Evolutionary conservation across 2,329 filamentous ascomycete genomes (phyloP), one percentile per base, ranked within the genome.

Genomic region (Aspergillus quadricinctus): DNA sequence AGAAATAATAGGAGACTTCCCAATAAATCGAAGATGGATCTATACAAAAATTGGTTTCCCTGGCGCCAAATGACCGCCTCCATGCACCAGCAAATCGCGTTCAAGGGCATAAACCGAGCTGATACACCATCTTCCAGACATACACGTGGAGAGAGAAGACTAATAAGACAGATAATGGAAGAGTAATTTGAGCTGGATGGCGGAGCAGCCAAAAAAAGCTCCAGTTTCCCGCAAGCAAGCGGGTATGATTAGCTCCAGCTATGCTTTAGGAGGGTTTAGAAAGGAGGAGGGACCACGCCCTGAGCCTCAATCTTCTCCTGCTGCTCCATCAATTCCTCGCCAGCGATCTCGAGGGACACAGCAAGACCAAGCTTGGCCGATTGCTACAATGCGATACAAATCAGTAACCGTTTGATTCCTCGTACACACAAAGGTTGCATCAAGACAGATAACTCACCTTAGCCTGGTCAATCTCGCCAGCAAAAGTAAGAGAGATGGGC

Each of bases 391-490:
- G 56, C 54, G 46, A 58, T 56, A 55, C 31, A 53, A 43, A 23
- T 61, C 52, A 62, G 61, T 61, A 40, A 56, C 52, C 17, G 56
- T 57, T 59, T 56, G 52, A 37, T 9, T 21, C 31, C 25, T 21
- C 28, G 6, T 23, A 48, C 9, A 21, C 17, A 49, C 49, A 19
- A 50, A 28, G 10, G 41, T 25, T 11, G n/a, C 23, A 37, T 43
- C 54, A 49, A 45, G 9, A 35, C 48, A 49, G 35, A 31, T 37
- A 48, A 81, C 90, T 75, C 84, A 97, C 94, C 81, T 92, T 92
- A 68, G 87, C 86, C 78, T 99, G 93, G 77, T 99, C 94, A 70
- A 99, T 90, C 73, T 97, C 94, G 65, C 92, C 93, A 54, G 92
- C 91, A 78, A 99, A 96, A 56, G 92, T 96, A 79, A 99, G 86